A percentile compares a stretch with the other conserved stretches of the same genome.
These are phyloP conservation scores for Paramecium sexaurelia DNA, from an alignment of 73 alveolate genomes.

Conservation along the genomic window DNA sequence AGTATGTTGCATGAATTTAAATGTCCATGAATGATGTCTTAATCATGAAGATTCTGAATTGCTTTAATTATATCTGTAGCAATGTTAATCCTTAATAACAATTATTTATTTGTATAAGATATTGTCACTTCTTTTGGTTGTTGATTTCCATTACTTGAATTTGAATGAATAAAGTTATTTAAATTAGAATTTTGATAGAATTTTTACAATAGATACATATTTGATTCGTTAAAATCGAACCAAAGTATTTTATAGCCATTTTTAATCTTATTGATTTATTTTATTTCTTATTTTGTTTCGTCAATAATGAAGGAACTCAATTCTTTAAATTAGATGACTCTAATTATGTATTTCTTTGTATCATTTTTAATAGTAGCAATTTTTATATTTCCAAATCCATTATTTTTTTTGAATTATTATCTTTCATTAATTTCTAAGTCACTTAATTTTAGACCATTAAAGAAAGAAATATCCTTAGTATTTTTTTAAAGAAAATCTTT, in stretches of 20 bases:
- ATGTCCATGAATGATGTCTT: conserved; percentile 40
- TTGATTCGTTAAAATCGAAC: background rate
- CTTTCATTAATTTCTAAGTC: background rate
- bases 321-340: conserved; percentile 35
- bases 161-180: background rate
- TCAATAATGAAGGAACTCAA: conserved; percentile 25
- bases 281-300: conserved; percentile 8
- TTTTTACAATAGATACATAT: background rate
- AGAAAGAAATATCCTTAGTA: background rate
- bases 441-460: background rate
- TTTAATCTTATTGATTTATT: background rate
- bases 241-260: conserved; percentile 15
- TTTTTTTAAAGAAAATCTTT: background rate
- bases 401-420: background rate
- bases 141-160: background rate
- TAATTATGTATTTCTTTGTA: background rate
- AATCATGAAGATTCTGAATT: background rate
- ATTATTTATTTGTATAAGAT: background rate
- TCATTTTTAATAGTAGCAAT: background rate
- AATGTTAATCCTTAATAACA: background rate
- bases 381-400: conserved; percentile 42
- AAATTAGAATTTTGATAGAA: background rate
- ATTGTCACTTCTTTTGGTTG: background rate
- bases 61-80: conserved; percentile 5
- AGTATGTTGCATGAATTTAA: background rate